Conservation (phyloP, 2,329 filamentous ascomycete species). For the Colletotrichum liaoningense region DNA sequence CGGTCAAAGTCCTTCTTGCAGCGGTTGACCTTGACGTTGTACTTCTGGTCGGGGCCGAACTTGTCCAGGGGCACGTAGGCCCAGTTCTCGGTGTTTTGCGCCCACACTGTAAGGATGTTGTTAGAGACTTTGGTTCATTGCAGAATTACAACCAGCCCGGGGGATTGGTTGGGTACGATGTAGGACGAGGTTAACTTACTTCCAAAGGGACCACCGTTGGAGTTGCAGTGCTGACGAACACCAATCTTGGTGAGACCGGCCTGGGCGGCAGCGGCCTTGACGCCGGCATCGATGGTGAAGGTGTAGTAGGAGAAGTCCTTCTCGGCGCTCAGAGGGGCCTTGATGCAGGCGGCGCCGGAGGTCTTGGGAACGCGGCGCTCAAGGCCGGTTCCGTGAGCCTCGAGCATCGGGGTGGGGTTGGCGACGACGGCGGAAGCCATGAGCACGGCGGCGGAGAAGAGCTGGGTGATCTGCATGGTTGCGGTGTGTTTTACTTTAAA, state of each 20-base stretch:
- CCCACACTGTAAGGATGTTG: not conserved
- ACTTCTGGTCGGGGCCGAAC: not conserved
- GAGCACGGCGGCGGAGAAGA: not conserved
- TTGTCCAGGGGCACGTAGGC: not conserved
- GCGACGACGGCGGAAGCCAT: not conserved
- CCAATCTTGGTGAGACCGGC: conserved; percentile 5
- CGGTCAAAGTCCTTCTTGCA: conserved; percentile 16
- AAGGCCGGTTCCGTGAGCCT: not conserved
- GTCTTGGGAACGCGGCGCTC: not conserved
- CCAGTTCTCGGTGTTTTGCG: not conserved
- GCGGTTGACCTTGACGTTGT: conserved; percentile 14
- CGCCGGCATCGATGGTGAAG: not conserved
- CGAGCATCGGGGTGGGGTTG: not conserved
- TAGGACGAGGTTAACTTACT: not conserved
- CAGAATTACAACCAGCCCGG: no score
- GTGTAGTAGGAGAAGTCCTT: conserved; percentile 16
- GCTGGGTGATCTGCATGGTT: conserved; percentile 2
- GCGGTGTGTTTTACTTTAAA: not conserved
- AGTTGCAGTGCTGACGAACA: not conserved
- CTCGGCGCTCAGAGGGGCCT: not conserved
- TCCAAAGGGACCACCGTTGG: not conserved
- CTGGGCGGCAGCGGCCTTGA: not conserved
- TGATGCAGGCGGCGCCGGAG: not conserved
- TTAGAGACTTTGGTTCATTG: not conserved
- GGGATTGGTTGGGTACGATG: no score